Percentiles rank a stretch among this genome's conserved stretches.
phyloP scores from a whole-genome alignment of 805 yeast species.

The Jamesozyma piceae region DNA sequence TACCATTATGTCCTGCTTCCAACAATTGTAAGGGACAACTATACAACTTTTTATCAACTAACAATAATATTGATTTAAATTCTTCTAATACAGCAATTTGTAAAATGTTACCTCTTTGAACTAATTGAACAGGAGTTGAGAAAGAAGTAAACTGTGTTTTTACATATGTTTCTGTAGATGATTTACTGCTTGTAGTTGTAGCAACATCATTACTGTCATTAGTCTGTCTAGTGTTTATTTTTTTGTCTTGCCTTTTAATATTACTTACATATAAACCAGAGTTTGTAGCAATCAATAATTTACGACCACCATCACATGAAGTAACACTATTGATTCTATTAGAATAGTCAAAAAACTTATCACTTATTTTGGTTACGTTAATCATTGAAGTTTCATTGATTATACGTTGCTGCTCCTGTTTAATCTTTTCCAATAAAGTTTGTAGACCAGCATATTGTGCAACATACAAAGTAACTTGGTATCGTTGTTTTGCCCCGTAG shows the following conservation, averaged over 20 bases:
- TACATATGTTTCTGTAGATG: slow-evolving; percentile 18
- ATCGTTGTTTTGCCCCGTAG: slow-evolving; percentile 32
- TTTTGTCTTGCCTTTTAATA: slow-evolving; percentile 38
- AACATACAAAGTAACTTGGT: slow-evolving; percentile 36
- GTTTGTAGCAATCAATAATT: slow-evolving; percentile 83
- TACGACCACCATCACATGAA: slow-evolving; percentile 90
- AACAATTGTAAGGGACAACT: slow-evolving; percentile 71
- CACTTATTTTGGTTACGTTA: slow-evolving; percentile 64
- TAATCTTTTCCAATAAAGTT: slow-evolving; percentile 70
- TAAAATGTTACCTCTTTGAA: slow-evolving; percentile 66
- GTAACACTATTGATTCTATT: slow-evolving; percentile 84
- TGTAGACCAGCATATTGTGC: slow-evolving; percentile 52
- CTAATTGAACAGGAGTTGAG: slow-evolving; percentile 65
- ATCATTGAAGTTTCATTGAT: slow-evolving; percentile 69
- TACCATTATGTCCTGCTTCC: slow-evolving; percentile 26
- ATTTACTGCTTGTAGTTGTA: slow-evolving; percentile 7
- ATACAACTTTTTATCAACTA: slow-evolving; percentile 72
- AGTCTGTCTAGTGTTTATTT: slow-evolving; percentile 28
- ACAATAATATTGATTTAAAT: slow-evolving; percentile 69
- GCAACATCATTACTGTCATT: slow-evolving; percentile 8
- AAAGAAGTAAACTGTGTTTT: slow-evolving; percentile 43
- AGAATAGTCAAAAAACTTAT: slow-evolving; percentile 61
- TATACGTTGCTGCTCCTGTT: slow-evolving; percentile 66
- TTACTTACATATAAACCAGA: slow-evolving; percentile 82
- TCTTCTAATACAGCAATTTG: slow-evolving; percentile 90